Conservation (phyloP, 148 eudicot genomes). For the Cornus controversa region DNA sequence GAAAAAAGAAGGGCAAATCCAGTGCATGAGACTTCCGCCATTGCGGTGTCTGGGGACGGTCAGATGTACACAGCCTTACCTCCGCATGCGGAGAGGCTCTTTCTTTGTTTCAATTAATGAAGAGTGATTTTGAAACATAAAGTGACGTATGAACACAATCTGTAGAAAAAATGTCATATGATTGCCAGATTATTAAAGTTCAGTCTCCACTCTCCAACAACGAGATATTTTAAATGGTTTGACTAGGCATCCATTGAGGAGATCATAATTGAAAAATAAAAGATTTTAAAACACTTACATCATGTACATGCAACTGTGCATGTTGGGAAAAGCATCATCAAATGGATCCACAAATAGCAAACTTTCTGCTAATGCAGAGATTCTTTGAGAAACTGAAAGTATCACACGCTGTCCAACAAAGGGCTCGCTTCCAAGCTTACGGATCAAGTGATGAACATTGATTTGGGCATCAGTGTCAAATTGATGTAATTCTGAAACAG, state of each 20-base stretch:
- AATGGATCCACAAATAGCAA: slow-evolving; percentile 84
- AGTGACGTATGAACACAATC: background rate
- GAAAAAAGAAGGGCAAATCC: background rate
- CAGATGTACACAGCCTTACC: no score
- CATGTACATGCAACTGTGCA: slow-evolving; percentile 64
- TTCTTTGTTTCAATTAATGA: background rate
- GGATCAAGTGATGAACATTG: slow-evolving; percentile 64
- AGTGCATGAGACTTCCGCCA: no score
- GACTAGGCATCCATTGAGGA: background rate
- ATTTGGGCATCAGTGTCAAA: slow-evolving; percentile 39
- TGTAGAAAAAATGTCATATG: background rate
- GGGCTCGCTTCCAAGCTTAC: slow-evolving; percentile 72
- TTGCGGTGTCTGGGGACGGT: no score
- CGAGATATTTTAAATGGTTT: background rate
- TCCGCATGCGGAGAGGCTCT: no score
- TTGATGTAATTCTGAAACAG: slow-evolving; percentile 41
- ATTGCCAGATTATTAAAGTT: background rate
- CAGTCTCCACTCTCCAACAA: background rate
- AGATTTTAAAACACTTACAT: slow-evolving; percentile 50
- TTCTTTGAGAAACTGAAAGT: slow-evolving; percentile 71
- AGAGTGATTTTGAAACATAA: background rate
- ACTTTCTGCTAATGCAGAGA: slow-evolving; percentile 63
- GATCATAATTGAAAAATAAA: background rate
- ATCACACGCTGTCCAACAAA: slow-evolving; percentile 69
- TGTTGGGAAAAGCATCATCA: slow-evolving; percentile 60